Evolutionary conservation across 495 filamentous ascomycete species (phyloP), one percentile per base, ranked within the genome.

Genomic region (Chaetomium fimeti): DNA sequence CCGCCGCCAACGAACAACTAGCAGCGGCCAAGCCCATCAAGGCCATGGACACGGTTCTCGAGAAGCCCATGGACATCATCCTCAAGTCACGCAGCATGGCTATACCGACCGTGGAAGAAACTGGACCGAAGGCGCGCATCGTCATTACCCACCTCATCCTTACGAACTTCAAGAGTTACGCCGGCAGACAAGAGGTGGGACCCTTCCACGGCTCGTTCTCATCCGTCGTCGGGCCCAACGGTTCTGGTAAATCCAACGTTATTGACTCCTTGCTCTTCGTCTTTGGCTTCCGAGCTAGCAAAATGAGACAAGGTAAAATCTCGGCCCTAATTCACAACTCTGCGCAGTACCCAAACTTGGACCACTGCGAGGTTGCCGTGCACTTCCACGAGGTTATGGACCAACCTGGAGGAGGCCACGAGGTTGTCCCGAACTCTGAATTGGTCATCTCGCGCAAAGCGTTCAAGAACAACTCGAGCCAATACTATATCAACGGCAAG

Each of bases 301-400:
- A 98, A 79, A 98, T 98, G 94, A 83, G 94, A 71, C 94, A 98
- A 75, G 95, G 94, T 71, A 98, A 98, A 78, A 93, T 98, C 45
- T 98, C 94, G 3, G 94, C 94, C 22, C 77, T 98, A 65, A 98
- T 98, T 63, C 94, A 98, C 73, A 98, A 97, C 74, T 97, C 93
- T 40, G 92, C 92, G 2, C 83, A 88, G 43, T 86, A 87, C 66
- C 92, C 95, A 1, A 82, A 96, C 64, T 80, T 98, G 8, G 89
- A 91, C 49, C 87, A 86, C 71, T 98, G 94, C 75, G 95, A 98
- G 75, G 94, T 98, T 8, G 89, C 93, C 66, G 94, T 98, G 9
- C 89, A 96, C 68, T 98, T 98, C 71, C 88, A 93, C 65, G 91
- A 98, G 78, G 89, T 98, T 52, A 88, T 93, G 75, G 94, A 98